Percentiles rank a stretch among this genome's conserved stretches.
These are phyloP conservation scores for Neofusicoccum kwambonambiense DNA, from an alignment of 2,329 filamentous ascomycete species.

Conservation along the genomic window DNA sequence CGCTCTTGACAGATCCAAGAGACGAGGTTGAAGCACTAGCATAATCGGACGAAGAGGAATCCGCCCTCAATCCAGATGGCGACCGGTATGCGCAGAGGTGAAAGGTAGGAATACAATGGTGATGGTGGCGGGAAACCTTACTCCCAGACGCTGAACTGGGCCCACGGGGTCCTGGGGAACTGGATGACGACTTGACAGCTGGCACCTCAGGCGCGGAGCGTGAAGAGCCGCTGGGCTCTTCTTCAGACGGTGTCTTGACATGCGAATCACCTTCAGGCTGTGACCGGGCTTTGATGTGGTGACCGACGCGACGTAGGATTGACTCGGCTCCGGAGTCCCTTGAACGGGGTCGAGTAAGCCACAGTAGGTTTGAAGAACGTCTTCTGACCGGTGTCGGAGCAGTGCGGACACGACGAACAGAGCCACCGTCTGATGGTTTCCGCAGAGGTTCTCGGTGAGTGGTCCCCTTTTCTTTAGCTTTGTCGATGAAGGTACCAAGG, in stretches of 20 bases:
- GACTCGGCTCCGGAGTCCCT: not conserved
- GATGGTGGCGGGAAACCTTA: not conserved
- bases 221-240: not conserved
- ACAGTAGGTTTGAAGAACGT: constrained; percentile 6
- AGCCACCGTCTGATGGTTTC: not conserved
- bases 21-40: not conserved
- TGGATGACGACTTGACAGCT: not conserved
- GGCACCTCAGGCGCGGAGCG: not conserved
- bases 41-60: not conserved
- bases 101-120: not conserved
- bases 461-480: constrained; percentile 5
- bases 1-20: constrained; percentile 23
- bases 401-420: constrained; percentile 8
- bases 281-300: constrained; percentile 9
- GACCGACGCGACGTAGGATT: constrained; percentile 9
- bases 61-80: not conserved
- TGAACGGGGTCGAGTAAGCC: constrained; percentile 6
- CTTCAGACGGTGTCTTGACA: not conserved
- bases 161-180: not conserved
- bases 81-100: constrained; percentile 4
- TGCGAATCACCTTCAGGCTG: not conserved
- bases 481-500: constrained; percentile 7
- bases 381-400: not conserved
- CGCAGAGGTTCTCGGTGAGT: constrained; percentile 4
- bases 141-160: not conserved